Percentiles rank a stretch among this genome's conserved stretches.
Evolutionary conservation across 352 stramenopile species (phyloP).

Genomic region (Pythium monospermum): DNA sequence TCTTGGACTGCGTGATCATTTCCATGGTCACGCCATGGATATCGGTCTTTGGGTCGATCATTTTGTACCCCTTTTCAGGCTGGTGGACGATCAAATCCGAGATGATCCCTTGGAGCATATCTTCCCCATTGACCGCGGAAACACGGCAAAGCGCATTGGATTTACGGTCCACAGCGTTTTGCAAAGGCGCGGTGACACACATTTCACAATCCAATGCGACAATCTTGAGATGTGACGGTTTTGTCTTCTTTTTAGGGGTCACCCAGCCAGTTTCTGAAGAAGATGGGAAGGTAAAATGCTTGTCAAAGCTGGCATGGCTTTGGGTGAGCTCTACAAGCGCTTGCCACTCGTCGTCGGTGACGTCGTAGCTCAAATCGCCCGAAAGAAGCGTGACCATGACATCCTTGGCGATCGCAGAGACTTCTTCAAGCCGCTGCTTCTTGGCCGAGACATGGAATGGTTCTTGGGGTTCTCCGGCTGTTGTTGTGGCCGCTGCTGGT

Average conservation of each 20-base stretch:
- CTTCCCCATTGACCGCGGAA: conserved; percentile 73
- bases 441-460: conserved; percentile 26
- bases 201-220: conserved; percentile 85
- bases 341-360: conserved; percentile 59
- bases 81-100: conserved; percentile 83
- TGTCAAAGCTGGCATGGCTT: conserved; percentile 45
- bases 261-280: conserved; percentile 42
- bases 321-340: conserved; percentile 63
- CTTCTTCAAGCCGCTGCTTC: conserved; percentile 59
- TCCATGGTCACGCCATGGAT: conserved; percentile 78
- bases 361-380: conserved; percentile 52
- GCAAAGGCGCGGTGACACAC: conserved; percentile 54
- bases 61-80: conserved; percentile 44
- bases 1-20: conserved; percentile 70
- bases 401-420: conserved; percentile 59
- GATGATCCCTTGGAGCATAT: conserved; percentile 67
- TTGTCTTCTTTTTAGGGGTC: conserved; percentile 56
- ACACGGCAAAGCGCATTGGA: conserved; percentile 73
- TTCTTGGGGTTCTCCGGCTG: background rate
- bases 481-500: conserved; percentile 34
- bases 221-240: conserved; percentile 53
- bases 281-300: conserved; percentile 53
- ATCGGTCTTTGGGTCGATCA: conserved; percentile 77
- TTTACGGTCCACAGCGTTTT: conserved; percentile 20
- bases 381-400: conserved; percentile 62